These are phyloP conservation scores for Smithsoniella earleae DNA, from an alignment of 163 green algal species.

Conservation along the genomic window DNA sequence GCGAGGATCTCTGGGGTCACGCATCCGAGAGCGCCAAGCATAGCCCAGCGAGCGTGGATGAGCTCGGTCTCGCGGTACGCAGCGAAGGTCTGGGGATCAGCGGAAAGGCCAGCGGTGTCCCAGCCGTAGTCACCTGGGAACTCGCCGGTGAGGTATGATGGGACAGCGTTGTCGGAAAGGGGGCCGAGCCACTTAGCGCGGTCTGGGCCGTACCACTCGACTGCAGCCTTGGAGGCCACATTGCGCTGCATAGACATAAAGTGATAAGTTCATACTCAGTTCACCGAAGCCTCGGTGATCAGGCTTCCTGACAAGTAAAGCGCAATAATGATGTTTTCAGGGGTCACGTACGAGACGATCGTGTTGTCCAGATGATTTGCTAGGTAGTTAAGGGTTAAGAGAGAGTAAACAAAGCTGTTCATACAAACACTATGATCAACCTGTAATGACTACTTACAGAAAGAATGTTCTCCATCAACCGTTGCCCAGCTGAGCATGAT, in stretches of 20 bases:
- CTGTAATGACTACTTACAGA: too few species aligned
- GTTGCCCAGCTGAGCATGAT: neutral
- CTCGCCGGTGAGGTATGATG: constrained; percentile 69
- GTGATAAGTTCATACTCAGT: neutral
- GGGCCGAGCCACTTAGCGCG: constrained; percentile 61
- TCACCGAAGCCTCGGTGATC: neutral
- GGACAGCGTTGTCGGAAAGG: constrained; percentile 47
- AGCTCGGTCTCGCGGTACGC: constrained; percentile 76
- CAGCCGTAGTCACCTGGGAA: constrained; percentile 93
- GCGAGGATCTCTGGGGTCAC: constrained; percentile 27
- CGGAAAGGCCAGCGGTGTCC: constrained; percentile 76
- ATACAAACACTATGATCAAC: neutral
- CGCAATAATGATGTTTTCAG: neutral
- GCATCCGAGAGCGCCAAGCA: constrained; percentile 52
- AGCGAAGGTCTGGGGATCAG: constrained; percentile 54
- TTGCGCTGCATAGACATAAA: neutral
- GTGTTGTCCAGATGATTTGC: neutral
- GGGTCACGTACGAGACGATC: neutral
- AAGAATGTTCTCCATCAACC: too few species aligned
- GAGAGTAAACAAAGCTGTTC: neutral
- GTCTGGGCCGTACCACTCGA: constrained; percentile 58
- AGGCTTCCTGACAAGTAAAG: neutral
- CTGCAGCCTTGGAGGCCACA: constrained; percentile 19
- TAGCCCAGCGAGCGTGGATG: constrained; percentile 84
- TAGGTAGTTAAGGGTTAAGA: neutral